phyloP scores from a whole-genome alignment of 2,329 filamentous ascomycete genomes.

The Hymenoscyphus repandus region DNA sequence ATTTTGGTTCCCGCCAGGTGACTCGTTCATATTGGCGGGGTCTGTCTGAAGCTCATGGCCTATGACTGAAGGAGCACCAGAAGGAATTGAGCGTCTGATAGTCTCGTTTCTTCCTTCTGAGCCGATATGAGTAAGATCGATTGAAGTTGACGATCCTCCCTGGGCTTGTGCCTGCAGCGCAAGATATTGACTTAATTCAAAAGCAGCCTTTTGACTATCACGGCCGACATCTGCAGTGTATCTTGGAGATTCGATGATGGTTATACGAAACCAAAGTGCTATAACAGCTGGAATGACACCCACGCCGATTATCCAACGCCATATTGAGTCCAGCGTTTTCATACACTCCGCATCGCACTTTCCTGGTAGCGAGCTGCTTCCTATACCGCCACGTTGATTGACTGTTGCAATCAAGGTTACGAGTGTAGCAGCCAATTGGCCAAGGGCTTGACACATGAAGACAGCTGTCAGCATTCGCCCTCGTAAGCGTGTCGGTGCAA shows the following conservation, averaged over 20 bases:
- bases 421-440: constrained; percentile 59
- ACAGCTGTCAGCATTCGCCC: constrained; percentile 64
- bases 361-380: constrained; percentile 14
- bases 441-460: constrained; percentile 65
- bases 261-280: constrained; percentile 75
- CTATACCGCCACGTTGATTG: constrained; percentile 36
- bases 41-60: background rate
- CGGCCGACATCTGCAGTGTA: constrained; percentile 39
- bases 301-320: constrained; percentile 74
- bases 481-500: constrained; percentile 52
- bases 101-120: too few relatives aligned
- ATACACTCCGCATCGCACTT: constrained; percentile 47
- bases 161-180: constrained; percentile 5
- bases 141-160: constrained; percentile 4
- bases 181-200: constrained; percentile 19
- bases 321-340: constrained; percentile 73
- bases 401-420: constrained; percentile 62
- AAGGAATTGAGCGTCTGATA: background rate
- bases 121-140: background rate
- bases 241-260: constrained; percentile 75
- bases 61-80: background rate
- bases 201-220: constrained; percentile 18
- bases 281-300: constrained; percentile 73
- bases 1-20: background rate
- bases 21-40: background rate